phyloP scores from a whole-genome alignment of 2,329 filamentous ascomycete species.

The Karstenula rhodostoma region DNA sequence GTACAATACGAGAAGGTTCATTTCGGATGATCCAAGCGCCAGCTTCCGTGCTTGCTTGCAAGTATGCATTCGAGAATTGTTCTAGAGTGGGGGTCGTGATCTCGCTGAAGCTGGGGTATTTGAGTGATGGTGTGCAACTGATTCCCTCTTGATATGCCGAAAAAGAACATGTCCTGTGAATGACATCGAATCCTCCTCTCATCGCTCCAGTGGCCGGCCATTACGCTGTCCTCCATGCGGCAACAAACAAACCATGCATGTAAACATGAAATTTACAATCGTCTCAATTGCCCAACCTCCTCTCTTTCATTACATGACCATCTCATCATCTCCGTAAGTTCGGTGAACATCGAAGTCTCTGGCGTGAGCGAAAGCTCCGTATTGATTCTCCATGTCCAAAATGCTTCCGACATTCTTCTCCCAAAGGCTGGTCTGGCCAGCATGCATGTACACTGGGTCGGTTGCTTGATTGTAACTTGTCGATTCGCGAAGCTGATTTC shows the following conservation, averaged over 20 bases:
- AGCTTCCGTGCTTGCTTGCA: not conserved
- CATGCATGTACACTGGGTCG: conserved; percentile 71
- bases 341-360: conserved; percentile 57
- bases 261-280: not conserved
- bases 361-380: conserved; percentile 67
- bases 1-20: not conserved
- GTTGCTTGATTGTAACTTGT: conserved; percentile 64
- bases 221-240: not conserved
- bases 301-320: conserved; percentile 45
- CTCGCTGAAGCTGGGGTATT: conserved; percentile 18
- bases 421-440: conserved; percentile 52
- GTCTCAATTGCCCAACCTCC: not conserved
- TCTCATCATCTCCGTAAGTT: conserved; percentile 47
- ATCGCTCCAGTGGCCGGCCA: not conserved
- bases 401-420: conserved; percentile 55
- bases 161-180: not conserved
- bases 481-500: conserved; percentile 39
- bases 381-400: conserved; percentile 71
- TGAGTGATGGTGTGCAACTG: conserved; percentile 15
- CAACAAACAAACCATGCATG: not conserved
- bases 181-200: not conserved
- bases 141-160: conserved; percentile 5
- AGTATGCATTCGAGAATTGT: not conserved
- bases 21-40: not conserved
- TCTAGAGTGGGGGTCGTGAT: conserved; percentile 10